Percentiles rank a stretch among this genome's conserved stretches.
Evolutionary conservation across 2,329 filamentous ascomycete species (phyloP).

Genomic region (Neocucurbitaria cava): DNA sequence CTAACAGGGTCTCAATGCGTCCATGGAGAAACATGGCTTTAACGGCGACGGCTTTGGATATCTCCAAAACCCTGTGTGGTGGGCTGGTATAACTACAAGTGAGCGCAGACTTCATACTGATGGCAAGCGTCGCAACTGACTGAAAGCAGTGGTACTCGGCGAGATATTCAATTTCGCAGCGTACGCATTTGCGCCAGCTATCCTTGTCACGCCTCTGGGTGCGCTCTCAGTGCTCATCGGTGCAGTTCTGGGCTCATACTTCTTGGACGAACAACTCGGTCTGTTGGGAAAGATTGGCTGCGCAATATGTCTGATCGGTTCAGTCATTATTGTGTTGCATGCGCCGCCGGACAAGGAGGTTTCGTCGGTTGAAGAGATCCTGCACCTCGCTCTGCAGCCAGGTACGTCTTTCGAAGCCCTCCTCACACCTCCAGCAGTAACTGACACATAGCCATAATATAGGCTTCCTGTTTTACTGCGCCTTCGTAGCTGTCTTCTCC

Average conservation of each 20-base stretch:
- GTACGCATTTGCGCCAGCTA: constrained; percentile 98
- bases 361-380: constrained; percentile 86
- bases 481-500: constrained; percentile 81
- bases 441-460: constrained; percentile 16
- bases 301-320: constrained; percentile 93
- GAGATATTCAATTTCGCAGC: constrained; percentile 98
- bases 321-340: constrained; percentile 96
- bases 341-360: constrained; percentile 94
- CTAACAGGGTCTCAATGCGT: constrained; percentile 81
- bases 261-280: constrained; percentile 89
- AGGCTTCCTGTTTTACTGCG: constrained; percentile 91
- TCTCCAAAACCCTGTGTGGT: constrained; percentile 94
- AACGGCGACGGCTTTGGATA: constrained; percentile 97
- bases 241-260: constrained; percentile 92
- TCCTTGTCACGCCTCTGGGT: constrained; percentile 92
- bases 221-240: constrained; percentile 94
- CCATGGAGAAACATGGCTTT: constrained; percentile 90
- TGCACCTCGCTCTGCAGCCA: constrained; percentile 88
- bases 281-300: constrained; percentile 91
- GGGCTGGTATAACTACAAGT: constrained; percentile 92
- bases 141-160: constrained; percentile 77
- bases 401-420: constrained; percentile 64
- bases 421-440: not conserved
- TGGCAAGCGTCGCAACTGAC: constrained; percentile 17
- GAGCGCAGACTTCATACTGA: constrained; percentile 46